Percentiles rank a stretch among this genome's conserved stretches.
Conservation (phyloP, 2,329 filamentous ascomycete genomes). For the Spiromastix sp. region DNA sequence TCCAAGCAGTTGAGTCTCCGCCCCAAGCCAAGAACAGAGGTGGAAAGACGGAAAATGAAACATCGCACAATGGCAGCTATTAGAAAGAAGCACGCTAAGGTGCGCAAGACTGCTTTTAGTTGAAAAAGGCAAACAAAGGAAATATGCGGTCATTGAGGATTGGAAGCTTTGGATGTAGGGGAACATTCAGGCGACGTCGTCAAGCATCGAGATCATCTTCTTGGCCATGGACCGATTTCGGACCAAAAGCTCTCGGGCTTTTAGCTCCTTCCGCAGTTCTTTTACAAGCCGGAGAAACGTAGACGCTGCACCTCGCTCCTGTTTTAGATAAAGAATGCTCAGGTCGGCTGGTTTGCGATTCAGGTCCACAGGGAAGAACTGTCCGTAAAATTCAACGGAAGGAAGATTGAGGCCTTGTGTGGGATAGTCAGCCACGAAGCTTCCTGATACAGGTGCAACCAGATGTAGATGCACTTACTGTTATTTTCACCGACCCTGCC, state of each 20-base stretch:
- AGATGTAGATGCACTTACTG: slow-evolving; percentile 50
- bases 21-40: no score
- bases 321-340: slow-evolving; percentile 74
- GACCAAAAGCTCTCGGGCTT: slow-evolving; percentile 56
- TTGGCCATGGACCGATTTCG: slow-evolving; percentile 55
- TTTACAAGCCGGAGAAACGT: slow-evolving; percentile 79
- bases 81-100: no score
- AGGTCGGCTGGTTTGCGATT: slow-evolving; percentile 67
- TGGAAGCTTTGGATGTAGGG: no score
- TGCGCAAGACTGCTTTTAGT: no score
- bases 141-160: no score
- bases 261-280: slow-evolving; percentile 60
- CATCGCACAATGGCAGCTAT: no score
- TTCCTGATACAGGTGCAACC: no score
- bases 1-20: no score
- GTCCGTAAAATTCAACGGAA: slow-evolving; percentile 75
- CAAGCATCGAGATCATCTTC: slow-evolving; percentile 49
- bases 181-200: slow-evolving; percentile 8
- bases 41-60: no score
- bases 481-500: slow-evolving; percentile 67
- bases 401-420: slow-evolving; percentile 64
- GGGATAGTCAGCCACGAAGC: slow-evolving; percentile 1
- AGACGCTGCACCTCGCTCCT: slow-evolving; percentile 83
- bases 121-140: no score
- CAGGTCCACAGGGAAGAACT: slow-evolving; percentile 83